Percentiles rank a stretch among this genome's conserved stretches.
Conservation (phyloP, 164 flowering plant species). For the Magnolia changhungtana region DNA sequence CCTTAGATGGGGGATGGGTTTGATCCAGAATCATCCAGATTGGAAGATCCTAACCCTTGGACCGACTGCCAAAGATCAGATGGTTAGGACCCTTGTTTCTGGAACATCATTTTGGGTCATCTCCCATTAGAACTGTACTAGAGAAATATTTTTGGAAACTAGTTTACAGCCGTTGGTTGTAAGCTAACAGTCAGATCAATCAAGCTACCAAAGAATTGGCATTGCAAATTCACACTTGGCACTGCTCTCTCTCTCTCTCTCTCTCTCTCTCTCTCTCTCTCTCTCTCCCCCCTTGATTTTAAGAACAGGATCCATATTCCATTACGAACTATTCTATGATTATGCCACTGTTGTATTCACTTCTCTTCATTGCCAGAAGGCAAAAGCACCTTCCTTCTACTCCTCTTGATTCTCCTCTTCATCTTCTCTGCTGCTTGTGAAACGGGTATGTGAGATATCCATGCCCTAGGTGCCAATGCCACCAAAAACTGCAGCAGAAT, state of each 20-base stretch:
- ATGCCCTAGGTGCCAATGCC: slow-evolving; percentile 63
- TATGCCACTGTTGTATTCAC: neutral
- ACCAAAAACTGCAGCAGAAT: slow-evolving; percentile 66
- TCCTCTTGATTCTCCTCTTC: slow-evolving; percentile 39
- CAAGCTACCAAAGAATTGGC: neutral
- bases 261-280: no score
- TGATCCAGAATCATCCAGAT: no score
- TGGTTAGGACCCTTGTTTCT: no score
- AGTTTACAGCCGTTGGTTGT: neutral
- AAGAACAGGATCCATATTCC: neutral
- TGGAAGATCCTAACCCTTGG: no score
- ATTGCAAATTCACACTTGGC: no score
- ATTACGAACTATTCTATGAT: neutral
- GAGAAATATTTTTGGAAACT: no score
- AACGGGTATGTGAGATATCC: slow-evolving; percentile 53
- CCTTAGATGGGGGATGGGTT: no score
- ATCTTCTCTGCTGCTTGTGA: slow-evolving; percentile 24
- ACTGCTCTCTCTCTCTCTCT: no score
- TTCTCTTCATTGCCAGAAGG: neutral
- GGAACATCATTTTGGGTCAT: no score
- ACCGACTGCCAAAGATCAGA: no score
- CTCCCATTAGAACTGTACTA: no score
- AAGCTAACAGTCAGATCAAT: neutral
- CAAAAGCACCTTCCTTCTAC: slow-evolving; percentile 14
- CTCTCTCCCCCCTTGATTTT: no score